Percentiles rank a stretch among this genome's conserved stretches.
These are phyloP conservation scores for Termitomyces sp. DNA, from an alignment of 768 basidiomycete species.

Conservation along the genomic window DNA sequence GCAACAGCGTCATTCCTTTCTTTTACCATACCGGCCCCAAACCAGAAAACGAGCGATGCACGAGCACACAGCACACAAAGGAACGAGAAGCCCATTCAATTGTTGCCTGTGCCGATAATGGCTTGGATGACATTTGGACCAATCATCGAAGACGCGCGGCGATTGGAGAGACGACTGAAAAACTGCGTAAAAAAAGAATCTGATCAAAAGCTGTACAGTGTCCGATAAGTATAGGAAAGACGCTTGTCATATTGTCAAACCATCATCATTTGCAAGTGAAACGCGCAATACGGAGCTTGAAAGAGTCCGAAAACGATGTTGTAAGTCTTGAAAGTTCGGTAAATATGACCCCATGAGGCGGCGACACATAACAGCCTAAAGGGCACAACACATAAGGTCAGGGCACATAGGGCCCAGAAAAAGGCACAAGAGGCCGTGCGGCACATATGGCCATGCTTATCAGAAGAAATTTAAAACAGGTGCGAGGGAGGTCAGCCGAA, in stretches of 20 bases:
- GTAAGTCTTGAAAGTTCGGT: constrained; percentile 53
- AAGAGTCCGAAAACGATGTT: constrained; percentile 79
- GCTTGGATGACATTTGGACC: constrained; percentile 85
- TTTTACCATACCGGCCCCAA: constrained; percentile 62
- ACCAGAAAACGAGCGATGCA: constrained; percentile 78
- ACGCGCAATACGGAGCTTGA: constrained; percentile 87
- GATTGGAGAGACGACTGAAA: constrained; percentile 81
- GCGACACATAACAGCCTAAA: no score
- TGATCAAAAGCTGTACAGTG: background rate
- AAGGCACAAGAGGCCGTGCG: no score
- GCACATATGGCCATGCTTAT: no score
- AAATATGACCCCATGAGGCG: no score
- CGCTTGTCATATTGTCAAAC: constrained; percentile 72
- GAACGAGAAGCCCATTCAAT: constrained; percentile 86
- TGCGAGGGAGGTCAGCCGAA: no score
- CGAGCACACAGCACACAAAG: constrained; percentile 66
- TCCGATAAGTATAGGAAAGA: background rate
- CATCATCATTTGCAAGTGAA: constrained; percentile 89
- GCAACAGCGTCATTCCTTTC: constrained; percentile 59
- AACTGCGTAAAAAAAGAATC: constrained; percentile 44
- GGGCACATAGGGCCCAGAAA: no score
- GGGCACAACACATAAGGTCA: no score
- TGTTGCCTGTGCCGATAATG: constrained; percentile 74
- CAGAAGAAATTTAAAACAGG: no score
- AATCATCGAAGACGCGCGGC: constrained; percentile 82